phyloP scores from a whole-genome alignment of 805 yeast genomes.

The Lipomyces mesembrius region DNA sequence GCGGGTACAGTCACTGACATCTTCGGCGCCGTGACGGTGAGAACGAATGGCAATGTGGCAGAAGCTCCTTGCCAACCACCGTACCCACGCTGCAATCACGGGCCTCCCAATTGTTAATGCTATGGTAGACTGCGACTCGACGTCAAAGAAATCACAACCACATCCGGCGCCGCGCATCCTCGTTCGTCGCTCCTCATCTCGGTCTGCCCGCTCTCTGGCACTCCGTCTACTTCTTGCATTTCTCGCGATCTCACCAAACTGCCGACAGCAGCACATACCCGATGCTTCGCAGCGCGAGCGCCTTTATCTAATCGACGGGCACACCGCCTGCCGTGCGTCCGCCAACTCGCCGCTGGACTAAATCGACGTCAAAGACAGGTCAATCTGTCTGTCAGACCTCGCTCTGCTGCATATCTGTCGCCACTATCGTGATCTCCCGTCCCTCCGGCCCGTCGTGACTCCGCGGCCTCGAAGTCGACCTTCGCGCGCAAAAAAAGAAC shows the following conservation, averaged over 20 bases:
- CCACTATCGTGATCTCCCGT: conserved; percentile 1
- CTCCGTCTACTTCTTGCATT: background rate
- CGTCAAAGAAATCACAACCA: background rate
- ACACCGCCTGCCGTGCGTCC: background rate
- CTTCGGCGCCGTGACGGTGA: background rate
- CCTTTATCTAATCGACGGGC: background rate
- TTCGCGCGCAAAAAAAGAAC: background rate
- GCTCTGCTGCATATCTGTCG: background rate
- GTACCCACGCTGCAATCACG: conserved; percentile 33
- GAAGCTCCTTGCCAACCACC: conserved; percentile 18
- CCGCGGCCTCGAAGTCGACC: conserved; percentile 7
- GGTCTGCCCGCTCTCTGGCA: background rate
- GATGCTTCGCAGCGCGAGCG: background rate
- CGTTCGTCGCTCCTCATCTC: background rate
- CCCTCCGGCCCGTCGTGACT: conserved; percentile 8
- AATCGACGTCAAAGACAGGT: background rate
- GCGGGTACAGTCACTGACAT: background rate
- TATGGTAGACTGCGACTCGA: background rate
- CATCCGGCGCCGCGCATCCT: background rate
- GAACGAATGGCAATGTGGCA: background rate
- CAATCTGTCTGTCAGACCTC: background rate
- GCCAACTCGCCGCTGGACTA: background rate
- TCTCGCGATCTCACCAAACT: background rate
- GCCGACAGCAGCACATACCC: background rate
- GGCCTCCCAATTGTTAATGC: conserved; percentile 14